Base-by-base conservation (phyloP, 257 asterid genomes). In the Mitragyna speciosa region DNA sequence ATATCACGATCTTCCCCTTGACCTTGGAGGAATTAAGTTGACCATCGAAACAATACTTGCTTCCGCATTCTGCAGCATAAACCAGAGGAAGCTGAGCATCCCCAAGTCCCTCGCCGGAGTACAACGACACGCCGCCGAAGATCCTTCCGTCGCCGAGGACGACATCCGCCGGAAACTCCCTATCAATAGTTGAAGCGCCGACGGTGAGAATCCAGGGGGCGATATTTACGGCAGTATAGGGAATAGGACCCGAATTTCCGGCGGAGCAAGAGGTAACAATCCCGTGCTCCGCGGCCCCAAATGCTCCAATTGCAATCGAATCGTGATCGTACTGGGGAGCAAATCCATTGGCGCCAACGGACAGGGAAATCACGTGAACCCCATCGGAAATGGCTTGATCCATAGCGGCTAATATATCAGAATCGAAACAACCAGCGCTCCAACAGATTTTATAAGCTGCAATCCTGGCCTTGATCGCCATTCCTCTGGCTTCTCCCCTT, bases 151-250 rank as follows among this genome's bases (percentile, higher is more conserved):
- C 97, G 1, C 98, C 99, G 52, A 93, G 91, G 70, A 87, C 41
- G 11, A 88, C 98, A 82, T 93, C 96, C 5, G 99, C 98, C 0
- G 98, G 98, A 48, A 95, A 95, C 49, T 95, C 99, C 20, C 99
- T 83, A 76, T 95, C 99, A 24, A 95, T 82, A 1, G 99, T 93
- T 16, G 99, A 92, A 36, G 99, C 99, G 33, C 99, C 99, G 22
- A 95, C 99, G 0, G 99, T 95, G 80, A 95, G 87, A 72, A 95
- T 91, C 99, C 99, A 95, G 6, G 98, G 98, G 10, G 98, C 98
- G 43, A 95, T 91, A 81, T 95, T 95, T 24, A 87, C 91, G 2
- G 97, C 97, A 0, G 97, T 88, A 76, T 86, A 84, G 0, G 90
- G 74, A 41, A 48, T 91, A 0, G 99, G 98, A 33, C 98, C 99